Percentiles rank a stretch among this genome's conserved stretches.
Evolutionary conservation across 306 rosid genomes (phyloP).

Genomic region (Acacia confusa): DNA sequence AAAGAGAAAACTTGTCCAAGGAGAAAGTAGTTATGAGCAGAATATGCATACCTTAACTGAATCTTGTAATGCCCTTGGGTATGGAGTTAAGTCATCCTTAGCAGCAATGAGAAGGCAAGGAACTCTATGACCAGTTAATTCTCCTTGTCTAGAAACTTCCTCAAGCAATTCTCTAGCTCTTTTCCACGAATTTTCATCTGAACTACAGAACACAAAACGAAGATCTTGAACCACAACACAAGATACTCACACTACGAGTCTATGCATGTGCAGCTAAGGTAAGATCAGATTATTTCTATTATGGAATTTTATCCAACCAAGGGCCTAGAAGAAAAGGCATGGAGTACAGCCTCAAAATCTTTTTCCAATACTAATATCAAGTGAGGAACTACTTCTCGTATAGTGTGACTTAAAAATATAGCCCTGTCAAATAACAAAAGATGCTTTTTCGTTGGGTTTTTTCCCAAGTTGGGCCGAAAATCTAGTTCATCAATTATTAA

Average conservation of each 20-base stretch:
- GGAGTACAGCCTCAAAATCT: constrained; percentile 19
- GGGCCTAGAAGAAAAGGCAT: constrained; percentile 11
- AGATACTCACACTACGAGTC: constrained; percentile 1
- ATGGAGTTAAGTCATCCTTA: constrained; percentile 86
- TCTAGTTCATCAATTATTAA: constrained; percentile 2
- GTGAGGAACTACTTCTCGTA: background rate
- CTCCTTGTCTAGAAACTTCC: constrained; percentile 84
- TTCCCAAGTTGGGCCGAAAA: background rate
- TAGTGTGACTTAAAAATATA: constrained; percentile 2
- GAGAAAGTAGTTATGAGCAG: constrained; percentile 17
- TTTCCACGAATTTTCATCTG: constrained; percentile 85
- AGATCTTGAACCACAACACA: constrained; percentile 20
- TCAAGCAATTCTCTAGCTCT: constrained; percentile 73
- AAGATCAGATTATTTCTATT: constrained; percentile 21
- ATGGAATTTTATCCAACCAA: constrained; percentile 16
- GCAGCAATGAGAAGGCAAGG: constrained; percentile 90
- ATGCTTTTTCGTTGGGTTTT: background rate
- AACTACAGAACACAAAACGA: constrained; percentile 56
- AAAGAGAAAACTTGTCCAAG: background rate
- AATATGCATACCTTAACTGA: constrained; percentile 67
- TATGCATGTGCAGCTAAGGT: constrained; percentile 7
- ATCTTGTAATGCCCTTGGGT: constrained; percentile 80
- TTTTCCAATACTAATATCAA: constrained; percentile 16
- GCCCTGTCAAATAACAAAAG: constrained; percentile 16
- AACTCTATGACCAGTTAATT: constrained; percentile 72